Percentiles rank a stretch among this genome's conserved stretches.
These are phyloP conservation scores for Triadica sebifera DNA, from an alignment of 345 rosid genomes.

Conservation along the genomic window DNA sequence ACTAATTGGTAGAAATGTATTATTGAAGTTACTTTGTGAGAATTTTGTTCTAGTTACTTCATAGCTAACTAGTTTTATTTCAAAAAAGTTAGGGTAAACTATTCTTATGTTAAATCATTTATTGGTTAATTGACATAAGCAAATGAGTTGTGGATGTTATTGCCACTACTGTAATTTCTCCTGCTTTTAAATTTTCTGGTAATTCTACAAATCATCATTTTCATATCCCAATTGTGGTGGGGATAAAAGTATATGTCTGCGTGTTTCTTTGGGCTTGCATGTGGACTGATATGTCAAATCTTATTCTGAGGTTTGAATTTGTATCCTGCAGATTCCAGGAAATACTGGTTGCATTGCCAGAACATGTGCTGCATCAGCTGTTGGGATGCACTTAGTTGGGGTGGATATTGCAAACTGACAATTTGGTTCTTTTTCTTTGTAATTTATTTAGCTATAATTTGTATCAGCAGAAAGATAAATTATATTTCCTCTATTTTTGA, in stretches of 20 bases:
- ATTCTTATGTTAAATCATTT: background rate
- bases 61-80: no score
- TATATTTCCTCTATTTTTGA: background rate
- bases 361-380: constrained; percentile 91
- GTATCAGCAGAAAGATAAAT: background rate
- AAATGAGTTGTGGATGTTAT: background rate
- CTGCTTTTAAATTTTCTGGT: background rate
- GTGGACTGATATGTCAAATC: constrained; percentile 28
- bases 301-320: constrained; percentile 31
- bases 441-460: background rate
- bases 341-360: constrained; percentile 97
- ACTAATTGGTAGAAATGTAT: no score
- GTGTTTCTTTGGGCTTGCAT: constrained; percentile 31
- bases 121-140: background rate
- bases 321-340: constrained; percentile 82
- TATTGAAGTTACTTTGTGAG: no score
- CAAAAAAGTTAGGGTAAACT: no score
- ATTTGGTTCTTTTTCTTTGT: background rate
- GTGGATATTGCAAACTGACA: constrained; percentile 24
- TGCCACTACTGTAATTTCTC: background rate
- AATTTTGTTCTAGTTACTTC: no score
- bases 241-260: background rate
- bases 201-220: background rate
- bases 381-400: constrained; percentile 85
- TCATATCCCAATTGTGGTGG: background rate